phyloP scores from a whole-genome alignment of 2,329 filamentous ascomycete genomes.

The Colletotrichum limetticola region DNA sequence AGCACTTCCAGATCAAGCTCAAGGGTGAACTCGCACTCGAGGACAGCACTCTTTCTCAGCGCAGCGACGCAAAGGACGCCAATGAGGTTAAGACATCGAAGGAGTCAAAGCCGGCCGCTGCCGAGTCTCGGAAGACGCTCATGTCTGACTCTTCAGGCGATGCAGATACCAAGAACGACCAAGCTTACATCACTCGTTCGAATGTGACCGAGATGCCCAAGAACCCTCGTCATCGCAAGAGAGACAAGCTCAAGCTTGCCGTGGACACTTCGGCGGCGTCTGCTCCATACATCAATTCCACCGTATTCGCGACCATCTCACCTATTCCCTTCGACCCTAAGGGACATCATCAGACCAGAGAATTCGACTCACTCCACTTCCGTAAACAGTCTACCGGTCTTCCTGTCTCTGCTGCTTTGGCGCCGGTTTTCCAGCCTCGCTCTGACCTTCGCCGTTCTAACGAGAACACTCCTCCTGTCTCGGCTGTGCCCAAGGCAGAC shows the following conservation, averaged over 20 bases:
- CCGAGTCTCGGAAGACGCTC: neutral
- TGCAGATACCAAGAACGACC: neutral
- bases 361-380: neutral
- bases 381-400: conserved; percentile 47
- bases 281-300: conserved; percentile 12
- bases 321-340: neutral
- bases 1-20: conserved; percentile 60
- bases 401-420: conserved; percentile 58
- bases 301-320: neutral
- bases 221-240: conserved; percentile 8
- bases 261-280: conserved; percentile 24
- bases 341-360: neutral
- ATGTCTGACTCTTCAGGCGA: conserved; percentile 7
- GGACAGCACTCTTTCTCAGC: conserved; percentile 37
- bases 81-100: conserved; percentile 15
- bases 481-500: conserved; percentile 35
- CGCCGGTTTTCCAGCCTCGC: conserved; percentile 61
- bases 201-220: neutral
- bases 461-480: conserved; percentile 39
- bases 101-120: conserved; percentile 30
- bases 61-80: conserved; percentile 50
- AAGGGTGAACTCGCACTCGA: conserved; percentile 59
- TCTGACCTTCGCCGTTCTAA: conserved; percentile 15
- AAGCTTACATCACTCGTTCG: neutral
- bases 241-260: conserved; percentile 20